Percentiles rank a stretch among this genome's conserved stretches.
Evolutionary conservation across 2,329 filamentous ascomycete genomes (phyloP).

Genomic region (Zasmidium angulare): DNA sequence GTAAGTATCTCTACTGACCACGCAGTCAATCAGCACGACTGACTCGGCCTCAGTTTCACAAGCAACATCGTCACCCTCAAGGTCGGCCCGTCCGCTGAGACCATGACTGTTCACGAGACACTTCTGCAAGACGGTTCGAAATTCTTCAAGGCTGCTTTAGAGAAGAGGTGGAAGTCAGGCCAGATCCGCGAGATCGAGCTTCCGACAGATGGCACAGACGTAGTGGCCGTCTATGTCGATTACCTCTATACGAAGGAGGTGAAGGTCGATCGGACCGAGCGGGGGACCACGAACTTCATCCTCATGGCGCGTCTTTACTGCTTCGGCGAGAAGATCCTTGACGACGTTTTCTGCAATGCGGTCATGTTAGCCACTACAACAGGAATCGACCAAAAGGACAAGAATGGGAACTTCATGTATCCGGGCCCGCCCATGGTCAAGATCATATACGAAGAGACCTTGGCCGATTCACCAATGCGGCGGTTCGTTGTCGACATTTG

Average conservation of each 20-base stretch:
- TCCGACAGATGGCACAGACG: slow-evolving; percentile 3
- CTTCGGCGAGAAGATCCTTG: slow-evolving; percentile 17
- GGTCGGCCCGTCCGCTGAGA: not conserved
- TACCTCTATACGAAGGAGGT: slow-evolving; percentile 11
- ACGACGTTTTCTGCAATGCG: slow-evolving; percentile 10
- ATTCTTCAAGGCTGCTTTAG: not conserved
- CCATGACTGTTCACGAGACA: not conserved
- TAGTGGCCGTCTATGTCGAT: slow-evolving; percentile 10
- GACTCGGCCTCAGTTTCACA: not conserved
- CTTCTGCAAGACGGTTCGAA: not conserved
- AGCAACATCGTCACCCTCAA: not conserved
- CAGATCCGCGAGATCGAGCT: not conserved
- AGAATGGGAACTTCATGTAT: not conserved
- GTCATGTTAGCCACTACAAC: not conserved
- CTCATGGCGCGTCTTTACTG: slow-evolving; percentile 3
- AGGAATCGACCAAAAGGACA: not conserved
- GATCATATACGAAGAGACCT: slow-evolving; percentile 6
- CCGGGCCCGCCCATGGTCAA: not conserved
- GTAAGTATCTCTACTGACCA: not conserved
- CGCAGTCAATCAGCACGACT: not conserved
- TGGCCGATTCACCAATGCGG: not conserved
- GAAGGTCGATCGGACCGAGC: not conserved
- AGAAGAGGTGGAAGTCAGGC: slow-evolving; percentile 4
- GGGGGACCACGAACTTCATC: not conserved
- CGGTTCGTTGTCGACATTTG: slow-evolving; percentile 8